Evolutionary conservation across 768 basidiomycete species (phyloP), one percentile per base, ranked within the genome.

Genomic region (Trametes meyenii): DNA sequence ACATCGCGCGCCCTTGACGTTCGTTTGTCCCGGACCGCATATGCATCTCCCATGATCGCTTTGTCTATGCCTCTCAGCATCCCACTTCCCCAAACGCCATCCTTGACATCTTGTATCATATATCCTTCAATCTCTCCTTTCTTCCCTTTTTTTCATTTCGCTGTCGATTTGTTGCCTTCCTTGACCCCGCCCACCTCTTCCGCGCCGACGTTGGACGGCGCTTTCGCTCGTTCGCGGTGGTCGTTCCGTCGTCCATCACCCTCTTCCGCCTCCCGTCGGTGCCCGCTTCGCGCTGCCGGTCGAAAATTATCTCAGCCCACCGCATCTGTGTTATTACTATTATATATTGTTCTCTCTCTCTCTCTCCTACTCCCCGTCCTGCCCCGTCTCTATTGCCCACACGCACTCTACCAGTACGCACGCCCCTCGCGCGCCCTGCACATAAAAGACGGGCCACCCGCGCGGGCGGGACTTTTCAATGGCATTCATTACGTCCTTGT

Each of bases 241-340:
- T 52, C 44, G 36, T 58, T 50, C 43, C 55, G 54, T 44, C 42
- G 55, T 14, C 26, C 55, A 58, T 51, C 42, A 55, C 17, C 26
- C 26, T 11, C 50, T 39, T 46, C 39, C 51, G 40, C 46, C 52
- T 45, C 62, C 44, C 62, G 21, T 54, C 21, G 45, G 39, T 19
- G 26, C 53, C 24, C 33, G 45, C 57, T 53, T 46, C 56, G 62
- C 56, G 62, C 56, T 29, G 61, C 46, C 51, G 36, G 56, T 58
- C 51, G 45, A 53, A 57, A 58, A 46, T 33, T 49, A 46, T n/a
- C 53, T 46, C 55, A 26, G 21, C 14, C 16, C 43, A 48, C 54
- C 44, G 55, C 61, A 53, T 26, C 49, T 63, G 56, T 63, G 55
- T 63, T 63, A 64, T 63, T 58, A 62, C 57, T 62, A 64, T 63